Base-by-base conservation (phyloP, 176 grass and related monocot genomes). In the Eragrostis curvula region DNA sequence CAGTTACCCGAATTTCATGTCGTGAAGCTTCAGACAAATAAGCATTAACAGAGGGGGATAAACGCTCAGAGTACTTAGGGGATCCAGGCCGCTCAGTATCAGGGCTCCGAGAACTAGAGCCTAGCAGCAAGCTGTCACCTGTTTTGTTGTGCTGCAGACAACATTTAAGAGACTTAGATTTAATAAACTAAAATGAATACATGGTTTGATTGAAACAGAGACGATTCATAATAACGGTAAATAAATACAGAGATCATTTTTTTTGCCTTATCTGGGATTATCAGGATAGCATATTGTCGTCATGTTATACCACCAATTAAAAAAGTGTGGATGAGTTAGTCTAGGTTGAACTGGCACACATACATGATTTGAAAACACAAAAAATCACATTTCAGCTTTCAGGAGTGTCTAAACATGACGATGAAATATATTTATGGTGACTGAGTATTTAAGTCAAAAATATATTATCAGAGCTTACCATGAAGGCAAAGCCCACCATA, bases 11-110 rank as follows among this genome's bases (percentile, higher is more conserved):
- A 81, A 99, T 94, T 85, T 99, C 96, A 86, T 96, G 96, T 74
- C 96, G 93, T 67, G 96, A 99, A 63, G 96, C 96, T 87, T 99
- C 96, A 56, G 91, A 99, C 27, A 99, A 85, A 64, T 99, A 96
- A n/a, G 80, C 82, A 66, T 99, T 95, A 62, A 99, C 87, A 56
- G 96, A 86, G 69, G 96, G 96, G 56, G 96, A 96, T 79, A 99
- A 84, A 42, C 96, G 82, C 83, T 99, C 96, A 66, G 96, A 99
- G 61, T 99, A 99, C 88, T 99, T 99, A 44, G 96, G 96, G 70
- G 96, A 96, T 17, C 73, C 75, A 74, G 91, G 93, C 23, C 73
- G 87, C 73, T 99, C 96, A 46, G 74, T 87, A 81, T 99, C 96
- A 82, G 96, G 91, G 69, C 96, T 95, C 79, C 96, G 90, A 32